Evolutionary conservation across 805 yeast species (phyloP), one percentile per base, ranked within the genome.

Genomic region (Candida insectalens): DNA sequence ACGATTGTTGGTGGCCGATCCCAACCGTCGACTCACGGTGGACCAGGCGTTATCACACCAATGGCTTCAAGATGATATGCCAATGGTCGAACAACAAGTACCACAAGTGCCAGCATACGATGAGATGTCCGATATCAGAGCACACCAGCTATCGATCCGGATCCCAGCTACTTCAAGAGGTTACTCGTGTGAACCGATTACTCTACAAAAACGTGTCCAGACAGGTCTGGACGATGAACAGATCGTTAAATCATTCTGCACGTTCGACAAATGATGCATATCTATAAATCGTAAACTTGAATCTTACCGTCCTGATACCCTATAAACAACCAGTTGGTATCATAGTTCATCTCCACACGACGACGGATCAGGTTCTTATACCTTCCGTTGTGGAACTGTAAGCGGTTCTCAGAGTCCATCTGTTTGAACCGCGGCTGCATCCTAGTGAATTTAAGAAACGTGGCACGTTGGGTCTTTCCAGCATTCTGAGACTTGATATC

Each of bases 1-100:
- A 4, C 65, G 70, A 38, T 56, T 82, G 32, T 53, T 82, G 30
- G 71, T 77, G 10, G 72, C 74, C 8, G 65, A 70, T 38, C 68
- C 77, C 1, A 40, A 40, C n/a, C 53, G 60, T 23, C 50, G 80
- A 34, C 56, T 55, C 28, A 63, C 63, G 30, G 63, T 67, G 7
- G 39, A 44, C 3, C 59, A 61, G 30, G 58, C 72, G 1, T 36
- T 54, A 6, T 36, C 42, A 1, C 78, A 72, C 46, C 49, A 40
- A 9, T 72, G 78, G 78, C 60, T 71, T 36, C 28, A 20, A 4
- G 19, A 30, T 5, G 18, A 19, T 5, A 27, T 28, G 32, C 31
- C 20, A 12, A n/a, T n/a, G n/a, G n/a, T n/a, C n/a, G 29, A 23
- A 19, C 16, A 25, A 16, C 19, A 10, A 21, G 20, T 7, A 16